phyloP scores from a whole-genome alignment of 352 stramenopile species.

The Globisporangium paroecandrum region DNA sequence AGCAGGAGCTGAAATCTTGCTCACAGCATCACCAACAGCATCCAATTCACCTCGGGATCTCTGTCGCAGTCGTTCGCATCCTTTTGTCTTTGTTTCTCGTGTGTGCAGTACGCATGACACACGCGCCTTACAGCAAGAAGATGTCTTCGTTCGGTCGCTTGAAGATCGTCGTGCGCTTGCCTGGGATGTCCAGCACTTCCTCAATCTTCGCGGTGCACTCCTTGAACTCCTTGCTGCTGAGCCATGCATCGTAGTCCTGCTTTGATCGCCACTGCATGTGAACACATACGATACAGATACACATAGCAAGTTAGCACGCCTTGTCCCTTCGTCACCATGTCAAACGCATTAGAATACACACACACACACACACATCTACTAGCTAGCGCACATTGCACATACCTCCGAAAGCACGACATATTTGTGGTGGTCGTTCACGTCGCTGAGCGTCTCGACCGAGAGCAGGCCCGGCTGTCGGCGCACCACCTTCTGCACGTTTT shows the following conservation, averaged over 20 bases:
- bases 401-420: slow-evolving; percentile 86
- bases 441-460: slow-evolving; percentile 78
- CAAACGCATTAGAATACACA: neutral
- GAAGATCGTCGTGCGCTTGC: slow-evolving; percentile 85
- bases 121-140: slow-evolving; percentile 62
- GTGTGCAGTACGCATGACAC: neutral
- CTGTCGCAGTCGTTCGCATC: neutral
- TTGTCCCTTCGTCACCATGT: neutral
- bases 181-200: slow-evolving; percentile 80
- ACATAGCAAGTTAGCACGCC: neutral
- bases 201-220: slow-evolving; percentile 83
- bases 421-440: slow-evolving; percentile 85
- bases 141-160: slow-evolving; percentile 79
- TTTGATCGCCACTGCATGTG: slow-evolving; percentile 66
- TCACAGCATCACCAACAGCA: neutral
- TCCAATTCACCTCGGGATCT: neutral
- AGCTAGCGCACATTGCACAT: neutral
- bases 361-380: neutral
- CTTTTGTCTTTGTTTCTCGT: neutral
- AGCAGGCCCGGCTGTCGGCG: slow-evolving; percentile 68
- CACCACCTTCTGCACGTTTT: slow-evolving; percentile 79
- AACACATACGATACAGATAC: slow-evolving; percentile 10
- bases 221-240: slow-evolving; percentile 73
- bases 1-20: neutral
- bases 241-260: slow-evolving; percentile 78